Evolutionary conservation across 257 asterid species (phyloP), one percentile per base, ranked within the genome.

Genomic region (Scutellaria minor): DNA sequence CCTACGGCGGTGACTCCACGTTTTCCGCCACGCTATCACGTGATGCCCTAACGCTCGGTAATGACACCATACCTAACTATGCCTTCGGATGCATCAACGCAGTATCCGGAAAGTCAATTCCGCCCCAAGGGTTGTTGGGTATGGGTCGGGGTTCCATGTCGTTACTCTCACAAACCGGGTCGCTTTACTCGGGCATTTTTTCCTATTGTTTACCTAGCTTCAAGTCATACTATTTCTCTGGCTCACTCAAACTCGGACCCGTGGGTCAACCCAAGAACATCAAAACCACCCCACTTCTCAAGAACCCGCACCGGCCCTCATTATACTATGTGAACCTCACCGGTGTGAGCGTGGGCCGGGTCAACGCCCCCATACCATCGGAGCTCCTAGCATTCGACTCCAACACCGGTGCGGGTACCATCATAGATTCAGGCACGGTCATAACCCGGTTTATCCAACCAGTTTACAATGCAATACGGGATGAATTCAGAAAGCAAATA

Each of bases 391-490:
- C 83, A 0, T 89, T 93, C 40, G 79, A 93, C 84, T 81, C 88
- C 0, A 85, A 39, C 66, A 88, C 91, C 0, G 98, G 98, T 1
- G 85, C 94, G 0, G 98, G 98, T 0, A 93, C 98, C 54, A 78
- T 93, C 57, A 86, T 93, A 1, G 98, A 93, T 53, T 92, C 98
- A 35, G 97, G 98, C 6, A 93, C 96, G 9, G 97, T 93, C n/a
- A 90, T 93, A 74, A 88, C 97, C 78, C 92, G 96, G 55, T 90
- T 88, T 18, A 66, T 87, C 42, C 83, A 80, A 31, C 92, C 98
- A 7, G 20, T 84, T 54, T 92, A 93, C 75, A 60, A 31, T 1
- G 89, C 89, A 0, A 75, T 81, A 10, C 82, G 92, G 14, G 92
- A 89, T 44, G 98, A 88, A 63, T 93, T 88, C 68, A 87, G 86